A percentile compares a stretch with the other conserved stretches of the same genome.
phyloP scores from a whole-genome alignment of 2,329 filamentous ascomycete species.

The Neofusicoccum sp. region DNA sequence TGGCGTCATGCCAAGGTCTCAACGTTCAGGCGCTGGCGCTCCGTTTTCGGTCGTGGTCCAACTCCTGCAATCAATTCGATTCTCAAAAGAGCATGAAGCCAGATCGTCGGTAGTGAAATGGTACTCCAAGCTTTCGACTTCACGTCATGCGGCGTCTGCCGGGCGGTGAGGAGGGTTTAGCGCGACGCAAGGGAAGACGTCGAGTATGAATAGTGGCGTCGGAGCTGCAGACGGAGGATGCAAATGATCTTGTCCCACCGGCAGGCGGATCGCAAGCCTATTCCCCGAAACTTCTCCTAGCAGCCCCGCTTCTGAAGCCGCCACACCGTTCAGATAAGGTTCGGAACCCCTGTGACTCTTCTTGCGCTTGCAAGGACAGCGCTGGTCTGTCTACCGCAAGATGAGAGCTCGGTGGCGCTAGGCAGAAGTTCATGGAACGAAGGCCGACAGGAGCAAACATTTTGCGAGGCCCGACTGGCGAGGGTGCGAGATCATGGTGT shows the following conservation, averaged over 20 bases:
- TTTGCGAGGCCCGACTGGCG: neutral
- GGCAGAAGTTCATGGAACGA: neutral
- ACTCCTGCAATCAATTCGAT: neutral
- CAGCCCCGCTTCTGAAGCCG: conserved; percentile 6
- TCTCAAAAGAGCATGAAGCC: neutral
- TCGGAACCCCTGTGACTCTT: neutral
- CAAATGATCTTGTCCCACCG: conserved; percentile 11
- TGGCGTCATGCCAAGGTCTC: conserved; percentile 8
- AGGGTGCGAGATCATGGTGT: neutral
- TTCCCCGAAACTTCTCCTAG: conserved; percentile 6
- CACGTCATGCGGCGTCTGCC: conserved; percentile 11
- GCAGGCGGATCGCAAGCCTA: conserved; percentile 12
- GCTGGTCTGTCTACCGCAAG: neutral
- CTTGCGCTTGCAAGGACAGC: neutral
- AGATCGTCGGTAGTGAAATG: conserved; percentile 1
- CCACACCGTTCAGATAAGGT: conserved; percentile 7
- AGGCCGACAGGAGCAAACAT: neutral
- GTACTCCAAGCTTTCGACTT: conserved; percentile 10
- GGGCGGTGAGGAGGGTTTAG: neutral
- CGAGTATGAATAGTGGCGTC: conserved; percentile 10
- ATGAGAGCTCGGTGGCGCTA: neutral
- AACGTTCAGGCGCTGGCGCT: conserved; percentile 11
- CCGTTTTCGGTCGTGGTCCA: conserved; percentile 5
- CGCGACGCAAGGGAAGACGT: conserved; percentile 5
- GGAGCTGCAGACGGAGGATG: conserved; percentile 3